Base-by-base conservation (phyloP, 257 asterid genomes). In the Handroanthus guayacan region DNA sequence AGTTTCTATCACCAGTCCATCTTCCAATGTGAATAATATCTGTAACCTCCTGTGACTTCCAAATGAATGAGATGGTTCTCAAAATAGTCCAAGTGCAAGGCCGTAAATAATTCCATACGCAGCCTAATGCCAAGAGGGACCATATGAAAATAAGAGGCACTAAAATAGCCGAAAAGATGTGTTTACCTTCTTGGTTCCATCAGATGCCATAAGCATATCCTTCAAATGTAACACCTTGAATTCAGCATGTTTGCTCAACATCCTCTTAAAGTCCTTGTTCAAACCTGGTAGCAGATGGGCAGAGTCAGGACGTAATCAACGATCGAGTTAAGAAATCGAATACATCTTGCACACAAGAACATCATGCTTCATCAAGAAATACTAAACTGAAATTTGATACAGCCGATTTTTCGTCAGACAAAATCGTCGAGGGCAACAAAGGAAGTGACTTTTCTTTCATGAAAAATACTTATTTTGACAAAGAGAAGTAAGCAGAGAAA, bases 151-250 rank as follows among this genome's bases (percentile, higher is more conserved):
- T 12, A 1, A 55, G 67, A 44, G 60, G 81, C 20, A 36, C 20
- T 31, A 71, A 48, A 56, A 45, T 45, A 63, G 75, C 58, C 11
- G 31, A 77, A 44, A 75, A 75, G 84, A 78, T 38, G 44, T 64
- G 57, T 86, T 77, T 82, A 95, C 99, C 97, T 95, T 95, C 86
- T 83, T 93, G 69, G 99, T 95, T 78, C 99, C 98, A 84, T 95
- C 99, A 58, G 96, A 83, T 17, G 99, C 98, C 25, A 93, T 83
- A 38, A 76, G 43, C 70, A 89, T 84, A 62, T 92, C 96, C 87
- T 88, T 89, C 74, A 92, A 81, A 37, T 84, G 67, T 61, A 95
- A 84, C 3, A 86, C 90, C 83, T 83, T 84, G 78, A 91, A 87
- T 68, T 86, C 97, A 76, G 99, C 96, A 80, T 81, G 84, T 67